A percentile compares a stretch with the other conserved stretches of the same genome.
Conservation (phyloP, 306 rosid genomes). For the Prunus persica region Prunus_persica_NCBIv2 NC_034011.1:26933001-26933500, state of each 20-base stretch:
- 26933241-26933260: neutral
- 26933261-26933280: slow-evolving; percentile 21
- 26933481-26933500: neutral
- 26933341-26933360: neutral
- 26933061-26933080: slow-evolving; percentile 91
- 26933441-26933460: neutral
- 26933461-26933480: neutral
- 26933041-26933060: slow-evolving; percentile 84
- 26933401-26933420: slow-evolving; percentile 40
- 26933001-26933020: slow-evolving; percentile 79
- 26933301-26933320: neutral
- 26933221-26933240: slow-evolving; percentile 31
- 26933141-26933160: neutral
- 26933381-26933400: neutral
- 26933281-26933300: slow-evolving; percentile 4
- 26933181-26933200: neutral
- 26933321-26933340: neutral
- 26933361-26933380: slow-evolving; percentile 9
- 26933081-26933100: slow-evolving; percentile 50
- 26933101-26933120: neutral
- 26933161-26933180: neutral
- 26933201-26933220: neutral
- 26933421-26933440: neutral
- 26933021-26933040: slow-evolving; percentile 86
- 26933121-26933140: neutral